A percentile compares a stretch with the other conserved stretches of the same genome.
Evolutionary conservation across 2,329 filamentous ascomycete species (phyloP).

Genomic region (Fusarium piperis): DNA sequence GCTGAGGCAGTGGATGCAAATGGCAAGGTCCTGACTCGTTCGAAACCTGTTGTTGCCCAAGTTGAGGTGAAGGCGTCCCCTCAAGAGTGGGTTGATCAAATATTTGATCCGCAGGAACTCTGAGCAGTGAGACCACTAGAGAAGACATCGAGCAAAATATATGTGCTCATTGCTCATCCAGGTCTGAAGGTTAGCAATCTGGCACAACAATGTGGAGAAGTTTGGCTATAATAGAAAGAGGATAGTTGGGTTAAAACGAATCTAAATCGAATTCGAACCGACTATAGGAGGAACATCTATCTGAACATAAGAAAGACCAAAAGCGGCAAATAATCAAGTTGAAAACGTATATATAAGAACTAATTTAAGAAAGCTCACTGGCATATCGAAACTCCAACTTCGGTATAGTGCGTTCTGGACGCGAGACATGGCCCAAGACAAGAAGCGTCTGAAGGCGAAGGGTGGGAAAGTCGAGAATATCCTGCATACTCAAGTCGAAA

Average conservation of each 20-base stretch:
- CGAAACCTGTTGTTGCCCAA: not conserved
- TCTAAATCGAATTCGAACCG: not conserved
- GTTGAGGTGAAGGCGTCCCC: not conserved
- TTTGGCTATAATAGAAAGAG: too few relatives aligned
- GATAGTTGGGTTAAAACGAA: not conserved
- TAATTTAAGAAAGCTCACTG: not conserved
- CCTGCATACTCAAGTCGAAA: not conserved
- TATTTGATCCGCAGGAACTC: not conserved
- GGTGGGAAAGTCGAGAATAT: not conserved
- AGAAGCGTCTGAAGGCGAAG: not conserved
- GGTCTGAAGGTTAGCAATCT: too few relatives aligned
- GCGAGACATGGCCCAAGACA: not conserved
- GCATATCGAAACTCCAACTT: not conserved
- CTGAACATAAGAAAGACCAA: too few relatives aligned
- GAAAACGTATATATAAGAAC: not conserved
- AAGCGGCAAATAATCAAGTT: not conserved
- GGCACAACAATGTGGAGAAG: too few relatives aligned
- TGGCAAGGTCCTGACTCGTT: not conserved
- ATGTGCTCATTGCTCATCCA: too few relatives aligned
- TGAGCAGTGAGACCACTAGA: not conserved
- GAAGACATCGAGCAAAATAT: too few relatives aligned
- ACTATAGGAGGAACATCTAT: too few relatives aligned
- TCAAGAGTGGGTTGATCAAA: not conserved
- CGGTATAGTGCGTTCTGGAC: not conserved
- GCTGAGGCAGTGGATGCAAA: not conserved